Conservation (phyloP, 2,329 filamentous ascomycete genomes). For the Aspergillus sp. region DNA sequence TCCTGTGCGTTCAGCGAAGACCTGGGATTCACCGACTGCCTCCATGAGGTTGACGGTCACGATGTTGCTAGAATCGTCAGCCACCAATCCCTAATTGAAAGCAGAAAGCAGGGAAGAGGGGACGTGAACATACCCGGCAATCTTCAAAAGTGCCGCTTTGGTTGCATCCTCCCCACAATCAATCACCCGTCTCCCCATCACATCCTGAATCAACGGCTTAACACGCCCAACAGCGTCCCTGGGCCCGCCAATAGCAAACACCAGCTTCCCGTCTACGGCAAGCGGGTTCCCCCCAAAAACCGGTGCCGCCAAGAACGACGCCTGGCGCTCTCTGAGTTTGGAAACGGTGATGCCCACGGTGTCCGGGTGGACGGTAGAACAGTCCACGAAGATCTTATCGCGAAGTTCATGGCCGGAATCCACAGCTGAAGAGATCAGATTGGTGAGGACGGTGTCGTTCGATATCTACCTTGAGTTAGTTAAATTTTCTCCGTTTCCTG, state of each 20-base stretch:
- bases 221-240: slow-evolving; percentile 24
- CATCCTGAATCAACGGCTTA: slow-evolving; percentile 35
- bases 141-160: slow-evolving; percentile 38
- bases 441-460: slow-evolving; percentile 33
- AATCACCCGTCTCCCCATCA: slow-evolving; percentile 38
- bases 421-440: slow-evolving; percentile 20
- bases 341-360: slow-evolving; percentile 40
- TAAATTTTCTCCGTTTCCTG: slow-evolving; percentile 1
- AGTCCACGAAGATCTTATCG: slow-evolving; percentile 77
- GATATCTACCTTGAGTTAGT: slow-evolving; percentile 21
- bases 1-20: slow-evolving; percentile 40
- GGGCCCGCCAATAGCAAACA: slow-evolving; percentile 38
- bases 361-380: slow-evolving; percentile 76
- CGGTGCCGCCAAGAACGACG: slow-evolving; percentile 33
- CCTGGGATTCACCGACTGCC: slow-evolving; percentile 39
- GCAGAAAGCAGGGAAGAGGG: slow-evolving; percentile 1
- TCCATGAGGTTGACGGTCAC: slow-evolving; percentile 39
- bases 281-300: slow-evolving; percentile 40
- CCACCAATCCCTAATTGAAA: background rate
- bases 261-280: slow-evolving; percentile 39
- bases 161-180: slow-evolving; percentile 38
- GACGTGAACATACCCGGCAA: slow-evolving; percentile 29
- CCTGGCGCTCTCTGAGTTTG: slow-evolving; percentile 27
- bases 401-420: slow-evolving; percentile 34
- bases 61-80: slow-evolving; percentile 27